Evolutionary conservation across 768 basidiomycete genomes (phyloP).

Genomic region (Calocybe indica): DNA sequence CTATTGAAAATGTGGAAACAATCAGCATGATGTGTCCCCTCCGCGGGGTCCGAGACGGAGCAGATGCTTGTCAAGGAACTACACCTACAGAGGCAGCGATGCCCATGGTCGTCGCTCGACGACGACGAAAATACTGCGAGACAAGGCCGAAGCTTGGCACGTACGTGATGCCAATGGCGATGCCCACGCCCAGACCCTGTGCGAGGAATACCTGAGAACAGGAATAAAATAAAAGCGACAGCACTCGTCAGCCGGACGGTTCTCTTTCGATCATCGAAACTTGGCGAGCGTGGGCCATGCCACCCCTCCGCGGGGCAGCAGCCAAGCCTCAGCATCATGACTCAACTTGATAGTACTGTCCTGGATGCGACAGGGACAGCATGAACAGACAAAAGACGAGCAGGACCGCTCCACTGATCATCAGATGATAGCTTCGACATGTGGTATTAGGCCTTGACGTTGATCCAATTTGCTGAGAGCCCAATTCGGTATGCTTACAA

Average conservation of each 20-base stretch:
- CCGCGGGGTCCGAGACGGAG: too few relatives aligned
- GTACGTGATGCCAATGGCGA: conserved; percentile 46
- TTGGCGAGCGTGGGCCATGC: conserved; percentile 23
- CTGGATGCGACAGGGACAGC: conserved; percentile 21
- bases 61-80: neutral
- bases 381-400: conserved; percentile 25
- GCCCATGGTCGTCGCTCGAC: conserved; percentile 28
- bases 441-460: neutral
- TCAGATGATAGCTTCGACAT: conserved; percentile 16
- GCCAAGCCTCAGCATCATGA: conserved; percentile 44
- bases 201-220: conserved; percentile 35
- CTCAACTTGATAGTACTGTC: conserved; percentile 36
- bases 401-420: conserved; percentile 21
- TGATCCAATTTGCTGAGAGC: neutral
- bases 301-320: conserved; percentile 18
- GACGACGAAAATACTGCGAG: conserved; percentile 30
- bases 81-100: conserved; percentile 22
- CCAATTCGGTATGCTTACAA: conserved; percentile 10
- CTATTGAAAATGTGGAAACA: conserved; percentile 10
- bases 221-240: conserved; percentile 6
- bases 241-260: conserved; percentile 13
- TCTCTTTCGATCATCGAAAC: conserved; percentile 29
- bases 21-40: too few relatives aligned
- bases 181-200: conserved; percentile 42
- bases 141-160: conserved; percentile 36